Evolutionary conservation across 1,139 yeast genomes (phyloP).

Genomic region (Debaryomyces robertsiae): DNA sequence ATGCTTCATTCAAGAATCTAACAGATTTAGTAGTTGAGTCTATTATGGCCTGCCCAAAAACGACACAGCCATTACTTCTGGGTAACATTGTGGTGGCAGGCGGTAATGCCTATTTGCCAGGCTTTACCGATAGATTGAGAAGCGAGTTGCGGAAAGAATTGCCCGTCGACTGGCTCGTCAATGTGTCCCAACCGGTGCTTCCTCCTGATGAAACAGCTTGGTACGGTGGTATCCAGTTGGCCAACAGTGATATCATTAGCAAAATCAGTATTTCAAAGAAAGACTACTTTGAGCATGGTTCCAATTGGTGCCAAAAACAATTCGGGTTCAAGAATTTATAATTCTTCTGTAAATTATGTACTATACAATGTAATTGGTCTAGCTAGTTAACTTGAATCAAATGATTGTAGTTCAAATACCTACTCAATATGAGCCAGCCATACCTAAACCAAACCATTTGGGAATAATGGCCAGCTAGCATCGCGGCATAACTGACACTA

Average conservation of each 20-base stretch:
- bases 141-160: constrained; percentile 65
- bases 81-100: constrained; percentile 83
- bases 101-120: constrained; percentile 74
- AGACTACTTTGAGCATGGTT: constrained; percentile 86
- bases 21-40: constrained; percentile 77
- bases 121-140: constrained; percentile 62
- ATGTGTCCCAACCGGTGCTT: constrained; percentile 33
- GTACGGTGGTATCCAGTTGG: constrained; percentile 52
- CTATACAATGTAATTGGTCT: constrained; percentile 6
- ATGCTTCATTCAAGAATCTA: constrained; percentile 68
- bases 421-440: constrained; percentile 79
- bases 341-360: constrained; percentile 8
- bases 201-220: constrained; percentile 36
- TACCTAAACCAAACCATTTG: constrained; percentile 97
- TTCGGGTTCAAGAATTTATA: constrained; percentile 60
- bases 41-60: constrained; percentile 70
- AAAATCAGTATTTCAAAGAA: constrained; percentile 66
- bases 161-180: constrained; percentile 67
- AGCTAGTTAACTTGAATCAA: constrained; percentile 35
- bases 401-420: constrained; percentile 77
- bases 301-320: constrained; percentile 74
- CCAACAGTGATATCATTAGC: constrained; percentile 52
- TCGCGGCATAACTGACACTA: constrained; percentile 65
- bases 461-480: constrained; percentile 80
- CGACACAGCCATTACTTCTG: constrained; percentile 72